A percentile compares a stretch with the other conserved stretches of the same genome.
phyloP scores from a whole-genome alignment of 129 eudicot species.

The Flaveria brownii region DNA sequence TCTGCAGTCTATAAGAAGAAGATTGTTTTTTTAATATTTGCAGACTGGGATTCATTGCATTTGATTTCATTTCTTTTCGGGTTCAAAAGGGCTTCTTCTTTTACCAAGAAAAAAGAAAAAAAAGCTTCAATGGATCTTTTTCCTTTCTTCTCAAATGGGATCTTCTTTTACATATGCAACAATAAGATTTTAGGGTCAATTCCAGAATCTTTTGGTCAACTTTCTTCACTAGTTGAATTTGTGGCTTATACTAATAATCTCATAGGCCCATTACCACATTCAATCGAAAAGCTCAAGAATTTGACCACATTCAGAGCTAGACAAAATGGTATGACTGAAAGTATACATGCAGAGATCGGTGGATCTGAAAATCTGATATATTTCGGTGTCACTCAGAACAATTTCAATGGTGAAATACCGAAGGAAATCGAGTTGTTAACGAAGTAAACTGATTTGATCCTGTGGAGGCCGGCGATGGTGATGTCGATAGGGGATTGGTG shows the following conservation, averaged over 20 bases:
- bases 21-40: too few species aligned
- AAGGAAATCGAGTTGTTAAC: slow-evolving; percentile 71
- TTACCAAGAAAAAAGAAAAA: slow-evolving; percentile 26
- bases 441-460: slow-evolving; percentile 61
- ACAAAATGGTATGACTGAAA: slow-evolving; percentile 70
- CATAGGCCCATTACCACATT: slow-evolving; percentile 64
- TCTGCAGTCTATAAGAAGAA: too few species aligned
- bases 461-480: slow-evolving; percentile 38
- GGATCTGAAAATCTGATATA: slow-evolving; percentile 48
- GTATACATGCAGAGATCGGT: slow-evolving; percentile 69
- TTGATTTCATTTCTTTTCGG: slow-evolving; percentile 43
- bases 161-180: slow-evolving; percentile 63
- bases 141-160: slow-evolving; percentile 40
- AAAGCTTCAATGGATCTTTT: slow-evolving; percentile 29
- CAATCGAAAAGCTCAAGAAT: slow-evolving; percentile 64
- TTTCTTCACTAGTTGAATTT: slow-evolving; percentile 57
- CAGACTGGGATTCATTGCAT: slow-evolving; percentile 44
- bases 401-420: slow-evolving; percentile 64
- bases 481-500: too few species aligned
- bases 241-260: slow-evolving; percentile 77
- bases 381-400: slow-evolving; percentile 87
- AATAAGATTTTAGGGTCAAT: slow-evolving; percentile 73
- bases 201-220: slow-evolving; percentile 72
- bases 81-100: slow-evolving; percentile 36
- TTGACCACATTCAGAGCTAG: slow-evolving; percentile 78